phyloP scores from a whole-genome alignment of 257 asterid genomes.

The Solanum dulcamara region DNA sequence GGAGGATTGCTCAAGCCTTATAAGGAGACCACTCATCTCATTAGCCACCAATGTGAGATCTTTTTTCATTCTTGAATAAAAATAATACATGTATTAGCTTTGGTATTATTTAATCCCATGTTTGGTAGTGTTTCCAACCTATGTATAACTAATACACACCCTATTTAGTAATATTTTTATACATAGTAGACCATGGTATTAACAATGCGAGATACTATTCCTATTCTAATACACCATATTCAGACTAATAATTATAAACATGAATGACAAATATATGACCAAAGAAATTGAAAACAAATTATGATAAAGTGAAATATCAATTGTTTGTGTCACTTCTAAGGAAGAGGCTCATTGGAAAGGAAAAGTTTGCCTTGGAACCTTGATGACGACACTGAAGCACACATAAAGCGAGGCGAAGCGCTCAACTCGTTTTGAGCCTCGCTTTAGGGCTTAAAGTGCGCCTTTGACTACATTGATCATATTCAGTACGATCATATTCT shows the following conservation, averaged over 20 bases:
- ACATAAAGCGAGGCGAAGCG: too few species aligned
- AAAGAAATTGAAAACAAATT: too few species aligned
- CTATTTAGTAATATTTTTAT: background rate
- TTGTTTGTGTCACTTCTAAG: too few species aligned
- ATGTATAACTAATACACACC: background rate
- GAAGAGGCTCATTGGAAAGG: too few species aligned
- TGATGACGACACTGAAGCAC: too few species aligned
- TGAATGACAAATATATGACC: too few species aligned
- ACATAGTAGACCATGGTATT: background rate
- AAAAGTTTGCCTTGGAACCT: too few species aligned
- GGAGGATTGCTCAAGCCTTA: background rate
- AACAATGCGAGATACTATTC: background rate
- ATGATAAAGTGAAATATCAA: too few species aligned
- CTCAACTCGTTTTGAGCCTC: too few species aligned
- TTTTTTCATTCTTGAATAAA: background rate
- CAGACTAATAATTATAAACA: too few species aligned
- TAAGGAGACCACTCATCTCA: background rate
- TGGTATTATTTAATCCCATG: background rate
- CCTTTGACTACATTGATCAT: too few species aligned
- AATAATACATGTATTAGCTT: background rate
- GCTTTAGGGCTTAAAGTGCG: too few species aligned
- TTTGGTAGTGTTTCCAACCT: background rate
- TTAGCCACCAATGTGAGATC: background rate
- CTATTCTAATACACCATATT: background rate
- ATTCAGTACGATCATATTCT: background rate